Conservation (phyloP, 371 early-diverging fungal genomes). For the Cokeromyces recurvatus region DNA sequence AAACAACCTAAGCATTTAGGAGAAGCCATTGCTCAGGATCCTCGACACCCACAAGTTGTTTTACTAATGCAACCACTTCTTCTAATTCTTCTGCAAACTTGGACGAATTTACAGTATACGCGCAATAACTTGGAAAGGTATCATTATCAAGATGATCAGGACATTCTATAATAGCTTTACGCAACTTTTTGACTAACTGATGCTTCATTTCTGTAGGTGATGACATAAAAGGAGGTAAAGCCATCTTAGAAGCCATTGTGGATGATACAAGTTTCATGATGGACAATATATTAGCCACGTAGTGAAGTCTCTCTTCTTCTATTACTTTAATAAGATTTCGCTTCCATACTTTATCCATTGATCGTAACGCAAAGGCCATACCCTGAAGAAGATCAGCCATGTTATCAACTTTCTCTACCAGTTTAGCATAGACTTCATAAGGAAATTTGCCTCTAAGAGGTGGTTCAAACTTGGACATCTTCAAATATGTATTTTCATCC, state of each 20-base stretch:
- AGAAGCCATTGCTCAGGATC: slow-evolving; percentile 39
- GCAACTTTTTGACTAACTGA: slow-evolving; percentile 13
- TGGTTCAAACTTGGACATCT: slow-evolving; percentile 31
- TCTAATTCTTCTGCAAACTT: slow-evolving; percentile 29
- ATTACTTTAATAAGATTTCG: slow-evolving; percentile 19
- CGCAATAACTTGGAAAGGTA: slow-evolving; percentile 28
- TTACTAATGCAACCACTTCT: slow-evolving; percentile 19
- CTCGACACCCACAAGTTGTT: slow-evolving; percentile 37
- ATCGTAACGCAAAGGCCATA: slow-evolving; percentile 27
- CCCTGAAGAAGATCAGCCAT: slow-evolving; percentile 35
- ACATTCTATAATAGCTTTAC: slow-evolving; percentile 6
- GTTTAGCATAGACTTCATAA: slow-evolving; percentile 14
- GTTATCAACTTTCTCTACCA: slow-evolving; percentile 38
- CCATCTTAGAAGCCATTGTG: slow-evolving; percentile 35
- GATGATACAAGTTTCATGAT: slow-evolving; percentile 38
- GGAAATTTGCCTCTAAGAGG: slow-evolving; percentile 44
- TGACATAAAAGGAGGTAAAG: slow-evolving; percentile 38
- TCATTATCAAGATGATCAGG: slow-evolving; percentile 20
- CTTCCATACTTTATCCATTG: slow-evolving; percentile 20
- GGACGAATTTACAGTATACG: slow-evolving; percentile 29
- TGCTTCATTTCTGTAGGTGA: slow-evolving; percentile 23
- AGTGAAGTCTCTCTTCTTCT: slow-evolving; percentile 25
- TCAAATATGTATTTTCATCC: slow-evolving; percentile 30
- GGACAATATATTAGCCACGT: slow-evolving; percentile 36
- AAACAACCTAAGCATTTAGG: slow-evolving; percentile 15